Percentiles rank a stretch among this genome's conserved stretches.
Conservation (phyloP, 2,329 filamentous ascomycete genomes). For the Zasmidium citrigriseum region DNA sequence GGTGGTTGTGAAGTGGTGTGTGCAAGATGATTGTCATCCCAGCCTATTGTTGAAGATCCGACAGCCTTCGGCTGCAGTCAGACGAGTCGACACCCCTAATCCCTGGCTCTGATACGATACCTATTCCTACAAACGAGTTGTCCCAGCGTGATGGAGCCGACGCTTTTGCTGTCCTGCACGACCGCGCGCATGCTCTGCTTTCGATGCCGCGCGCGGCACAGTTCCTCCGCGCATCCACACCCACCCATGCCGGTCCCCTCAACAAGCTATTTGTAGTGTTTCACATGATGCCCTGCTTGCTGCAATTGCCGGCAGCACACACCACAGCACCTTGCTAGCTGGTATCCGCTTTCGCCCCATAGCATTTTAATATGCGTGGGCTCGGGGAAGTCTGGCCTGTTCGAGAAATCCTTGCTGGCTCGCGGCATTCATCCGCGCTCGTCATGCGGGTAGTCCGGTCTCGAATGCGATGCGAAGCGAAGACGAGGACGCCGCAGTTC, state of each 20-base stretch:
- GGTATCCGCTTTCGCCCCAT: too few relatives aligned
- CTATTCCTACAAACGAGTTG: background rate
- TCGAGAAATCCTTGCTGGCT: background rate
- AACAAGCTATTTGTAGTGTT: background rate
- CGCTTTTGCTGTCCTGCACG: background rate
- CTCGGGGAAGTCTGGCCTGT: background rate
- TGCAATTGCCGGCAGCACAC: background rate
- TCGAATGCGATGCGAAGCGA: background rate
- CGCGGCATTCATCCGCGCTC: background rate
- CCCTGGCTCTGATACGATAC: background rate
- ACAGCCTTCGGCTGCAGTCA: slow-evolving; percentile 7
- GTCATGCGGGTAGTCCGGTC: background rate
- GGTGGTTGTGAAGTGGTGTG: background rate
- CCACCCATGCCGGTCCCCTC: too few relatives aligned
- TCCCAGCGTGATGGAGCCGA: slow-evolving; percentile 3
- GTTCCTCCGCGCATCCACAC: too few relatives aligned
- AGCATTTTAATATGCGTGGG: background rate
- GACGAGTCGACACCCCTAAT: background rate
- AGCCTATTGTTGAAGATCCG: slow-evolving; percentile 5
- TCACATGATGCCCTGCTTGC: background rate
- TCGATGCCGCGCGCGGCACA: too few relatives aligned
- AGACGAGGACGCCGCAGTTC: background rate
- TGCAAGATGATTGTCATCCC: background rate
- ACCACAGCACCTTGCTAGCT: background rate
- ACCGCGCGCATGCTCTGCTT: too few relatives aligned